A percentile compares a stretch with the other conserved stretches of the same genome.
phyloP scores from a whole-genome alignment of 2,329 filamentous ascomycete genomes.

The Penicillium olsonii region DNA sequence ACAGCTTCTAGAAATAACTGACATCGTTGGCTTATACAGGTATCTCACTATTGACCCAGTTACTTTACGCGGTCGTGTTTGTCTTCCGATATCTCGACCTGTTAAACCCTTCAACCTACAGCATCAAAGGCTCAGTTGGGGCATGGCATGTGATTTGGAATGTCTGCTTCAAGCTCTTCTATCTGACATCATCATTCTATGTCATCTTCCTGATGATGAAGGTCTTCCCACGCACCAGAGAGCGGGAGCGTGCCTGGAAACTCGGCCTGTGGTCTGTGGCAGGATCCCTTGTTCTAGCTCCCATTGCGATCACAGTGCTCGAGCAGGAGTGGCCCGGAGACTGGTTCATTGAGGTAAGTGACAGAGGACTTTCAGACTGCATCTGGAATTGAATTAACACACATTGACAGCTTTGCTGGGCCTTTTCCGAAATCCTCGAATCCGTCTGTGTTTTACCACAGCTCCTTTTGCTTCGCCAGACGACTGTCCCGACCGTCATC shows the following conservation, averaged over 20 bases:
- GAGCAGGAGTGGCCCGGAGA: constrained; percentile 50
- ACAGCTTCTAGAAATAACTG: constrained; percentile 9
- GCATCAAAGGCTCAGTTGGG: not conserved
- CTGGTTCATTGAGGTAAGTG: constrained; percentile 45
- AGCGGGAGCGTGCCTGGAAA: constrained; percentile 92
- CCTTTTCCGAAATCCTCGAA: constrained; percentile 89
- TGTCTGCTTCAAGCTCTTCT: constrained; percentile 82
- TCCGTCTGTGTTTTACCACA: constrained; percentile 89
- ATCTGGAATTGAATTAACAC: not conserved
- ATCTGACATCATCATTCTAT: constrained; percentile 80
- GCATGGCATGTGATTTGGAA: constrained; percentile 23
- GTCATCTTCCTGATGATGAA: constrained; percentile 86
- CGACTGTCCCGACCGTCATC: constrained; percentile 92
- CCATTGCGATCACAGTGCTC: constrained; percentile 72
- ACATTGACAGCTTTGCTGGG: constrained; percentile 68
- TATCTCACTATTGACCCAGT: constrained; percentile 85
- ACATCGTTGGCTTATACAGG: constrained; percentile 50
- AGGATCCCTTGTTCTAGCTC: constrained; percentile 67
- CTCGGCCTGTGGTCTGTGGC: constrained; percentile 70
- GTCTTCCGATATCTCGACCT: constrained; percentile 83
- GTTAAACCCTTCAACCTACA: constrained; percentile 51
- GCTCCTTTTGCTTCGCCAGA: constrained; percentile 86
- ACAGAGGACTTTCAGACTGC: too few species aligned
- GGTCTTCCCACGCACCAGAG: constrained; percentile 81
- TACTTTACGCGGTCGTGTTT: constrained; percentile 85